Evolutionary conservation across 208 protist genomes (phyloP).

Genomic region (Naegleria fowleri): DNA sequence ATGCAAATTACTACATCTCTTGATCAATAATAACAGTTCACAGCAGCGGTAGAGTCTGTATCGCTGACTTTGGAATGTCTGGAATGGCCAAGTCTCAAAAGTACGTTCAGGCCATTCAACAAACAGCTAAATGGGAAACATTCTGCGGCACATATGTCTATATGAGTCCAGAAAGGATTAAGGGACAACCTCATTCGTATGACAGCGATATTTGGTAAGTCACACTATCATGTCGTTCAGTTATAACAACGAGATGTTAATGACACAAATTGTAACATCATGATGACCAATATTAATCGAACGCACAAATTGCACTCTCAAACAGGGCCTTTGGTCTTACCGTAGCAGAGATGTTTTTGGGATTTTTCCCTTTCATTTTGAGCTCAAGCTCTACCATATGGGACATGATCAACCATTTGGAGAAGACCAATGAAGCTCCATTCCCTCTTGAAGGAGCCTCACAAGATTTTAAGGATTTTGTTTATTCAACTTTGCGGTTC

Average conservation of each 20-base stretch:
- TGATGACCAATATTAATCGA: too few species aligned
- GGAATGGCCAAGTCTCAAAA: background rate
- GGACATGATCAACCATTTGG: background rate
- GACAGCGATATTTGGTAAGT: background rate
- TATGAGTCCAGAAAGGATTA: background rate
- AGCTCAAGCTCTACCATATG: background rate
- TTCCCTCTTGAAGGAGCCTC: background rate
- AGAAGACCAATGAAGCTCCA: background rate
- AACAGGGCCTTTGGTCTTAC: background rate
- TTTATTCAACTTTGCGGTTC: background rate
- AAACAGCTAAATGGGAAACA: background rate
- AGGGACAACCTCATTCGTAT: background rate
- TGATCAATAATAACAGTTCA: too few species aligned
- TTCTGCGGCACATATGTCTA: background rate
- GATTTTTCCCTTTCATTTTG: background rate
- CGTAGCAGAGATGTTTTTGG: background rate
- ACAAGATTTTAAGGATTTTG: background rate
- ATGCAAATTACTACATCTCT: too few species aligned
- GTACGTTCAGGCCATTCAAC: background rate
- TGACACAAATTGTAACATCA: too few species aligned
- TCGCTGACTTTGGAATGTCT: constrained; percentile 22
- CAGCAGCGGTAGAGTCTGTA: background rate
- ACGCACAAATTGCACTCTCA: too few species aligned
- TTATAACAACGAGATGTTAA: too few species aligned
- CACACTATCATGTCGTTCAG: background rate